A percentile compares a stretch with the other conserved stretches of the same genome.
phyloP scores from a whole-genome alignment of 2,329 filamentous ascomycete genomes.

The Epichloe sibirici region DNA sequence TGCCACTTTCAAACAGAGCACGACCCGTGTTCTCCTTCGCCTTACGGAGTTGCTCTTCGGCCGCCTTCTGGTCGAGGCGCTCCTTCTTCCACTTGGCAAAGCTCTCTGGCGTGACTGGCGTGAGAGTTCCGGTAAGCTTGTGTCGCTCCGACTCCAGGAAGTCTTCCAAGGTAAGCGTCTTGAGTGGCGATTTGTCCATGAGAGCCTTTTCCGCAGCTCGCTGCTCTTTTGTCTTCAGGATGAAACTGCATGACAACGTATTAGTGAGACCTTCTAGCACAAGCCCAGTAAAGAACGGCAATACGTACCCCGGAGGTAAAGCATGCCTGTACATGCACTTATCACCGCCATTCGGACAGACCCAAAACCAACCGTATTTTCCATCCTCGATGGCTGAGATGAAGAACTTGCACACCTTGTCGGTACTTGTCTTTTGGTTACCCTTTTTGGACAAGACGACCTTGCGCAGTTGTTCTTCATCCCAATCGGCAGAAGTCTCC shows the following conservation, averaged over 20 bases:
- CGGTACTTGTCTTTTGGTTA: conserved; percentile 87
- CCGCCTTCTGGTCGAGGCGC: conserved; percentile 86
- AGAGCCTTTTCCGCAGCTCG: conserved; percentile 89
- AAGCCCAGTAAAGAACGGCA: neutral
- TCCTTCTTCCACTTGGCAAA: conserved; percentile 98
- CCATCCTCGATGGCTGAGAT: conserved; percentile 95
- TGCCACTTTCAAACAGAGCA: conserved; percentile 91
- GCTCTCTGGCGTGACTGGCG: conserved; percentile 81
- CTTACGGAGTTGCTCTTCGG: conserved; percentile 78
- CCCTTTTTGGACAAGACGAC: conserved; percentile 95
- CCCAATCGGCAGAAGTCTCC: conserved; percentile 94
- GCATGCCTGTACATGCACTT: conserved; percentile 99
- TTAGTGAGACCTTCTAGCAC: conserved; percentile 13
- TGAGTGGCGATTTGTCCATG: conserved; percentile 88
- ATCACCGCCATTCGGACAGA: conserved; percentile 89
- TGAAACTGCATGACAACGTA: conserved; percentile 47
- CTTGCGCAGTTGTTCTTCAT: conserved; percentile 85
- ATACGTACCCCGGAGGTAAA: conserved; percentile 76
- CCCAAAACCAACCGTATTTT: conserved; percentile 99
- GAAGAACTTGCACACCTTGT: conserved; percentile 99
- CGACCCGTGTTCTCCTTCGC: conserved; percentile 93
- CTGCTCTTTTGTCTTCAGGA: conserved; percentile 97
- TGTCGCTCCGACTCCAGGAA: conserved; percentile 94
- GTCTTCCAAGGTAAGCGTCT: conserved; percentile 90
- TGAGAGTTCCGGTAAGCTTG: conserved; percentile 83